Evolutionary conservation across 192 early-diverging fungal species (phyloP).

Genomic region (Coemansia sp.): DNA sequence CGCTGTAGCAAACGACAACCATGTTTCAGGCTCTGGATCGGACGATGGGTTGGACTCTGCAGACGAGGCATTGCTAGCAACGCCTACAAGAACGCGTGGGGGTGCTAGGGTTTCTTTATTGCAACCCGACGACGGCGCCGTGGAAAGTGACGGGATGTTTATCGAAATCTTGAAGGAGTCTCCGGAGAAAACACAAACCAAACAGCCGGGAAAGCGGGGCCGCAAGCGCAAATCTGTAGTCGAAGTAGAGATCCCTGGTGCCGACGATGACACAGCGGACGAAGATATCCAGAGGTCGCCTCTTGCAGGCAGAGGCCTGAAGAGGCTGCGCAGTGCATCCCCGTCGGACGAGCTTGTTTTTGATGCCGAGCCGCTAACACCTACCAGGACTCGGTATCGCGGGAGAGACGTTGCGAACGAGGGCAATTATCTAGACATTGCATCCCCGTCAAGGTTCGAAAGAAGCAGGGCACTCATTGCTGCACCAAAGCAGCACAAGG

Average conservation of each 20-base stretch:
- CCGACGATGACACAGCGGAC: not conserved
- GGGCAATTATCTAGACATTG: conserved; percentile 32
- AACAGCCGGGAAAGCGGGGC: conserved; percentile 16
- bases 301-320: conserved; percentile 19
- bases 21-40: not conserved
- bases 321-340: not conserved
- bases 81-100: conserved; percentile 23
- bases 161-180: conserved; percentile 2
- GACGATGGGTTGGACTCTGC: conserved; percentile 11
- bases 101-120: not conserved
- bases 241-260: not conserved
- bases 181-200: conserved; percentile 4
- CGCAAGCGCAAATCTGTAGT: conserved; percentile 29
- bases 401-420: not conserved
- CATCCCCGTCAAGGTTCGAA: conserved; percentile 47
- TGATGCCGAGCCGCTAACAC: not conserved
- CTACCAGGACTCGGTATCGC: not conserved
- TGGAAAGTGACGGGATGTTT: conserved; percentile 9
- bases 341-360: not conserved
- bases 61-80: conserved; percentile 15
- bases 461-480: conserved; percentile 24
- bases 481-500: not conserved
- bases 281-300: conserved; percentile 5
- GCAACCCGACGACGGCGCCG: not conserved
- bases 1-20: not conserved